Conservation (phyloP, 140 eudicot genomes). For the Oenanthe javanica region DNA sequence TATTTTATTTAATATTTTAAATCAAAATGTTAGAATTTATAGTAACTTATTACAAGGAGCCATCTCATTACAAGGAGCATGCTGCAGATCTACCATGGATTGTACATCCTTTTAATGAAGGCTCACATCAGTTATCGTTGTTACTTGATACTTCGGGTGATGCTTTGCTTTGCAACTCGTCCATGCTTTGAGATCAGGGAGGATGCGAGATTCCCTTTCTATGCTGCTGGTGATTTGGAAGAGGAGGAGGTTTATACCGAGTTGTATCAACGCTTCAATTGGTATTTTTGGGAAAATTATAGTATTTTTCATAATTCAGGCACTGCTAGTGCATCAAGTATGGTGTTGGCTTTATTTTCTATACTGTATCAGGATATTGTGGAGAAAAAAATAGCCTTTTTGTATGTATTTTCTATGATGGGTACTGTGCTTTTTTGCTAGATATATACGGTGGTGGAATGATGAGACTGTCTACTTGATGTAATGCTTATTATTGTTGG, state of each 20-base stretch:
- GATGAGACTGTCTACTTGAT: too few relatives aligned
- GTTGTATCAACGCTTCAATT: background rate
- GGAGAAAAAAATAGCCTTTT: background rate
- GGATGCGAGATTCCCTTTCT: background rate
- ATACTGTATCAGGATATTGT: background rate
- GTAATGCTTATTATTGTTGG: too few relatives aligned
- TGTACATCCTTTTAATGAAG: background rate
- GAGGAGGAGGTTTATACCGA: background rate
- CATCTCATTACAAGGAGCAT: background rate
- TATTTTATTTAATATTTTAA: too few relatives aligned
- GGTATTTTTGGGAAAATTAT: background rate
- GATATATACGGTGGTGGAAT: too few relatives aligned
- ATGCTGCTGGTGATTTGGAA: constrained; percentile 6
- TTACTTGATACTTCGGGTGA: background rate
- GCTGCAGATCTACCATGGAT: background rate
- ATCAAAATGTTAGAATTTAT: too few relatives aligned
- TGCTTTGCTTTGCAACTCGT: background rate
- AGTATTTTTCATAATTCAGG: background rate
- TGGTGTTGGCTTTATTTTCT: background rate
- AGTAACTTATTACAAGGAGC: background rate
- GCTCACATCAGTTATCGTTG: background rate
- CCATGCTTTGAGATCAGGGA: background rate
- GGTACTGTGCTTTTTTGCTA: background rate
- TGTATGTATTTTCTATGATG: too few relatives aligned
- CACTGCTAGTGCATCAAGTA: background rate